Conservation (phyloP, 1,284 basidiomycete genomes). For the Chalciporus sp. region DNA sequence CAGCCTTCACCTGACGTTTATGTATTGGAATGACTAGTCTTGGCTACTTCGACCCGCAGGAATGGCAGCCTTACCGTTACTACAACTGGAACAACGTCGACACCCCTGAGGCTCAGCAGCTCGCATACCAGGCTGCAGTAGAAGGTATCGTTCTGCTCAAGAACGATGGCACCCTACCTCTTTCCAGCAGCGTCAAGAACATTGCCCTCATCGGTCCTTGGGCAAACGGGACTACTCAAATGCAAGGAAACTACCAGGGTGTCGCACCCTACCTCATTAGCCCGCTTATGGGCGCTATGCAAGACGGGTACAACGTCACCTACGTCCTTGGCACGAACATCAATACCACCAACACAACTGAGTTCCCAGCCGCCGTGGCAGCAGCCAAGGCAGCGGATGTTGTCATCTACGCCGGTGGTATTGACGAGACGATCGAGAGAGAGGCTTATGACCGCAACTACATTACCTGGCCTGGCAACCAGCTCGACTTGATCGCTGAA, state of each 20-base stretch:
- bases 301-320: slow-evolving; percentile 48
- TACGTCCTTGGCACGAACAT: slow-evolving; percentile 47
- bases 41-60: slow-evolving; percentile 57
- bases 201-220: slow-evolving; percentile 57
- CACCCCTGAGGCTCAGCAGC: slow-evolving; percentile 46
- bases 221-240: slow-evolving; percentile 54
- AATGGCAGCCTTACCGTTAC: slow-evolving; percentile 51
- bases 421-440: slow-evolving; percentile 53
- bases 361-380: slow-evolving; percentile 60
- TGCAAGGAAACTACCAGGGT: slow-evolving; percentile 61
- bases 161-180: slow-evolving; percentile 56
- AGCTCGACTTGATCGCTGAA: slow-evolving; percentile 50
- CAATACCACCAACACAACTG: slow-evolving; percentile 40
- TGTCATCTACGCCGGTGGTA: slow-evolving; percentile 62
- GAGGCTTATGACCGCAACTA: slow-evolving; percentile 52
- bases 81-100: slow-evolving; percentile 52
- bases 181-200: slow-evolving; percentile 43
- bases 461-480: slow-evolving; percentile 58
- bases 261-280: slow-evolving; percentile 55
- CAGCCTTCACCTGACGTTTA: neutral
- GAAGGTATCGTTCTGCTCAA: slow-evolving; percentile 59
- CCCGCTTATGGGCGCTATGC: slow-evolving; percentile 49
- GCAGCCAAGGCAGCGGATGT: slow-evolving; percentile 64
- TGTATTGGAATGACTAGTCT: slow-evolving; percentile 35
- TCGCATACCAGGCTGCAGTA: slow-evolving; percentile 52